Base-by-base conservation (phyloP, 306 rosid species). In the Potentilla sterilis region DNA sequence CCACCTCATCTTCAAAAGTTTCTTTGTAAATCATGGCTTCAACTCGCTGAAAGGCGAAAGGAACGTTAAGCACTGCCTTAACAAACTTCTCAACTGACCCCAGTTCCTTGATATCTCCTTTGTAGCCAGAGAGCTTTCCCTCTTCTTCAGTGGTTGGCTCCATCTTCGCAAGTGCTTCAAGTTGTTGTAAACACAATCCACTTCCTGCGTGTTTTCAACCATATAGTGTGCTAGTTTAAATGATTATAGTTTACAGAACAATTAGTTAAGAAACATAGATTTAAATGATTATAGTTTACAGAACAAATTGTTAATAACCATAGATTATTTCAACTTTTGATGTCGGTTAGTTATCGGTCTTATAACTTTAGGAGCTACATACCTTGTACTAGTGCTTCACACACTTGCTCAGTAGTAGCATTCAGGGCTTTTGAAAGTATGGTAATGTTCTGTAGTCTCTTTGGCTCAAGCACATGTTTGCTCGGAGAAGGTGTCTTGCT, bases 91-190 rank as follows among this genome's bases (percentile, higher is more conserved):
- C 99, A 1, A 97, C 92, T 7, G 93, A 92, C 51, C 99, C 99
- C 67, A 92, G 83, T 77, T 96, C 98, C 67, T 88, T 86, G 58
- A 87, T 76, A 82, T 95, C 80, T 55, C 99, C 99, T 79, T 86
- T 87, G 67, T 89, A 92, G 82, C 84, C 78, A 47, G 72, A 81
- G 41, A 96, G 89, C 69, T 96, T 92, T 15, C 57, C 85, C 85
- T 84, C 98, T 83, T 96, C 99, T 72, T 96, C 98, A 76, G 85
- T 87, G 67, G 91, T 90, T 28, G 91, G 98, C 64, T 81, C 92
- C 99, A 96, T 96, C 81, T 91, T 90, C 43, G 81, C 98, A 32
- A 96, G 80, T 59, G 98, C 99, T 84, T 96, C 99, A 66, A 96
- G 80, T 78, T 96, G 99, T 84, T 85, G 90, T 72, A 89, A 81